Percentiles rank a stretch among this genome's conserved stretches.
Evolutionary conservation across 1,284 basidiomycete genomes (phyloP).

Genomic region (Irpex sp.): DNA sequence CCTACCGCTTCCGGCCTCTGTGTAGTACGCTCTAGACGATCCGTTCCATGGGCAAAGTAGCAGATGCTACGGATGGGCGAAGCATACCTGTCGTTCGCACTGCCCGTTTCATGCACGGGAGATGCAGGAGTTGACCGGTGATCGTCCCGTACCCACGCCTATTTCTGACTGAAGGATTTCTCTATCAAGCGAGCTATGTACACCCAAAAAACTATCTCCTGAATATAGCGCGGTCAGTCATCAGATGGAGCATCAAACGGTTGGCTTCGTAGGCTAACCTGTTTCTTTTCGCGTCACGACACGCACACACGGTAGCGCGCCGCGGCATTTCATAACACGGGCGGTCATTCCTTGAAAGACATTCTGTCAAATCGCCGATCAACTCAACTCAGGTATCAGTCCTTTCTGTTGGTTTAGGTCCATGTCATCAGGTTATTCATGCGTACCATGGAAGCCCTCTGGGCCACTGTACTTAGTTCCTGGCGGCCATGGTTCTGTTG

Average conservation of each 20-base stretch:
- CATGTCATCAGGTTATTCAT: not conserved
- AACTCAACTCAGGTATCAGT: not conserved
- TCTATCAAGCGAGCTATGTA: not conserved
- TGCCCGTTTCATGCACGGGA: not conserved
- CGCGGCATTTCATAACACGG: not conserved
- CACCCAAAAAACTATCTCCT: not conserved
- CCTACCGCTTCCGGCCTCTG: not conserved
- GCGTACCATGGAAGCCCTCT: not conserved
- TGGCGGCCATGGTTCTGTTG: not conserved
- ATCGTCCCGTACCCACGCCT: constrained; percentile 1
- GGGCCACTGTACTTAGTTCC: not conserved
- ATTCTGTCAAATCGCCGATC: not conserved
- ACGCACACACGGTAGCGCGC: not conserved
- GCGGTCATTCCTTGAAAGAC: not conserved
- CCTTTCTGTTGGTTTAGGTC: not conserved
- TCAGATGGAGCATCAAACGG: not conserved
- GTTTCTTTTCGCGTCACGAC: not conserved
- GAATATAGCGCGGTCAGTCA: not conserved
- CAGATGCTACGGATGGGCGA: not conserved
- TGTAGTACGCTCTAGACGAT: not conserved
- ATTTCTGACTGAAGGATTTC: not conserved
- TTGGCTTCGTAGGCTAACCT: not conserved
- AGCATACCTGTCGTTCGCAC: not conserved
- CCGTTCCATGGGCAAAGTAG: not conserved
- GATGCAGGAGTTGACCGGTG: not conserved